phyloP scores from a whole-genome alignment of 1,139 yeast species.

The Kurtzmaniella quercitrusa region DNA sequence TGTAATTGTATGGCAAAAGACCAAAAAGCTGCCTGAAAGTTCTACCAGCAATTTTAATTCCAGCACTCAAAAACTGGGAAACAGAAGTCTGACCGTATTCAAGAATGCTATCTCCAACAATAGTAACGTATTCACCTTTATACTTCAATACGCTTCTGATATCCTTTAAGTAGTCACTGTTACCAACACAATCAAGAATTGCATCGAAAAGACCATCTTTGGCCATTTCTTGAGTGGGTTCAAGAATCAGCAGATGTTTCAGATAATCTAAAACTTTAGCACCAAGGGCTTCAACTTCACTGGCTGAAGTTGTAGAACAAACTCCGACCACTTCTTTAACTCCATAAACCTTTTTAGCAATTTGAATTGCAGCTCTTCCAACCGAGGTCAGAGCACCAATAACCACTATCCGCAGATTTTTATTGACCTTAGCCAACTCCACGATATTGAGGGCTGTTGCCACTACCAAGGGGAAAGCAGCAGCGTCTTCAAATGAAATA shows the following conservation, averaged over 20 bases:
- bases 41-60: neutral
- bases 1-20: conserved; percentile 12
- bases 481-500: conserved; percentile 51
- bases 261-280: conserved; percentile 56
- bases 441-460: conserved; percentile 54
- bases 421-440: conserved; percentile 22
- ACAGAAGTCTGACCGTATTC: conserved; percentile 16
- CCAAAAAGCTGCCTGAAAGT: conserved; percentile 9
- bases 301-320: conserved; percentile 30
- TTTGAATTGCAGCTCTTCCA: conserved; percentile 57
- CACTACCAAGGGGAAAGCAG: conserved; percentile 53
- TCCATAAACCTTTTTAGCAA: conserved; percentile 46
- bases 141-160: conserved; percentile 34
- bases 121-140: conserved; percentile 44
- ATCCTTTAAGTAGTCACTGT: conserved; percentile 18
- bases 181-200: conserved; percentile 30
- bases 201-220: conserved; percentile 32
- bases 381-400: conserved; percentile 77
- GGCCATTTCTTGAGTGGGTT: conserved; percentile 23
- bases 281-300: conserved; percentile 43
- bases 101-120: conserved; percentile 46
- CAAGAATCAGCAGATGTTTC: conserved; percentile 16
- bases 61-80: neutral
- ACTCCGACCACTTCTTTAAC: conserved; percentile 45
- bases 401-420: conserved; percentile 40